Base-by-base conservation (phyloP, 371 early-diverging fungal species). In the Mucor ambiguus region DNA sequence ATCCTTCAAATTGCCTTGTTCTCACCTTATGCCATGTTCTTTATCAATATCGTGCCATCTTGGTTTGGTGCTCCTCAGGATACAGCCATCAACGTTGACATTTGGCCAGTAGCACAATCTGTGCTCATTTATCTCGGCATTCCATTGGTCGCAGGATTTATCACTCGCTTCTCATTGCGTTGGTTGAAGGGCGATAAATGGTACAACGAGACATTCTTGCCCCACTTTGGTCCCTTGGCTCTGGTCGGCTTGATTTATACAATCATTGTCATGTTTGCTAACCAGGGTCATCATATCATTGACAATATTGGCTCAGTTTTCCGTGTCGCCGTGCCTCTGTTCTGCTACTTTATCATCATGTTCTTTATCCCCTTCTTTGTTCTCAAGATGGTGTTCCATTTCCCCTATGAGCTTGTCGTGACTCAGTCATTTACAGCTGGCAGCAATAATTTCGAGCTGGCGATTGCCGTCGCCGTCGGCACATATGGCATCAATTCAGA, bases 371-470 rank as follows among this genome's bases (percentile, higher is more conserved):
- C 89, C 7, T 76, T 90, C 61, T 73, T 74, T 32, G 44, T 80
- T 1, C 61, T 80, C 6, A 67, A 76, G 26, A 33, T 59, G 2
- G 22, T 80, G 0, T 67, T 67, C 38, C 63, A 74, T 12, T 67
- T 60, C 12, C 78, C 86, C 0, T 89, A 89, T 65, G 69, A 68
- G 1, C 63, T 82, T 16, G 80, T 87, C 4, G 87, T 81, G 1
- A 84, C 89, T 7, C 90, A 89, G 62, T 64, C 87, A 43, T 91
- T 93, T 64, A 93, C 92, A 2, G 91, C 91, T 0, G 82, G 89
- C 6, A 83, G 85, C 63, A 92, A 92, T 68, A 91, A 91, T 48
- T 93, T 93, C 71, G 93, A 93, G 63, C 70, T 93, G 22, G 91
- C 93, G 30, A 90, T 93, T 56, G 92, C 91, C 30, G 87, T 93